A percentile compares a stretch with the other conserved stretches of the same genome.
Evolutionary conservation across 208 protist genomes (phyloP).

Genomic region (Wallacemonas sp.): DNA sequence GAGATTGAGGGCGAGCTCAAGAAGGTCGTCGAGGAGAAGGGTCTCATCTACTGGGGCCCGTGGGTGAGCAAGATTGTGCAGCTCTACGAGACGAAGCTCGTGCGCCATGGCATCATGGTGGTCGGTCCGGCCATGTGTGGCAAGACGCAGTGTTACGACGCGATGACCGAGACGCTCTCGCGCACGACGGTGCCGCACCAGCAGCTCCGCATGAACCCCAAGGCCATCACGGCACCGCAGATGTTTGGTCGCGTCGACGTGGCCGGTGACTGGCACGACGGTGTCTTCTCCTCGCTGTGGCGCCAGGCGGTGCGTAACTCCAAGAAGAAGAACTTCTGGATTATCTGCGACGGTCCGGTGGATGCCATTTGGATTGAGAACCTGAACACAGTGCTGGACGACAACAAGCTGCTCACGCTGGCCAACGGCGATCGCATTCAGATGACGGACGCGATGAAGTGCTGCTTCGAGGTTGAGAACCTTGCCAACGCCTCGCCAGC

Average conservation of each 20-base stretch:
- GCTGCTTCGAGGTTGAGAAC: constrained; percentile 98
- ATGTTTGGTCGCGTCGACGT: constrained; percentile 97
- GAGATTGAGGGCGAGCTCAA: constrained; percentile 92
- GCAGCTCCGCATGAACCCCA: constrained; percentile 95
- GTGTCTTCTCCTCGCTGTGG: constrained; percentile 94
- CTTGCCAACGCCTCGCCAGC: constrained; percentile 99
- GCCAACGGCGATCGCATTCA: constrained; percentile 97
- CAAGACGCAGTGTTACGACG: constrained; percentile 95
- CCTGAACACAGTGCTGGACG: constrained; percentile 99
- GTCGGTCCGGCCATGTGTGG: constrained; percentile 93
- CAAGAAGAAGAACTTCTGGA: constrained; percentile 95
- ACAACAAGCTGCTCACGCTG: constrained; percentile 99
- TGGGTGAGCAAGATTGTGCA: constrained; percentile 95
- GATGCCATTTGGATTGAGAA: constrained; percentile 99
- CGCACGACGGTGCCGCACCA: constrained; percentile 88
- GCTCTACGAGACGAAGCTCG: constrained; percentile 95
- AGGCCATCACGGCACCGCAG: constrained; percentile 95
- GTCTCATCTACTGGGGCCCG: constrained; percentile 80
- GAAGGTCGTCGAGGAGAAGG: constrained; percentile 86
- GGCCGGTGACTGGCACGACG: constrained; percentile 96
- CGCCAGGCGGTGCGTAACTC: constrained; percentile 85
- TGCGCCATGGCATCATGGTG: constrained; percentile 96
- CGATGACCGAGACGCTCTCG: constrained; percentile 87
- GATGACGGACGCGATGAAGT: constrained; percentile 97
- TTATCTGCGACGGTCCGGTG: constrained; percentile 98